Base-by-base conservation (phyloP, 805 yeast genomes). In the Vanderwaltozyma polyspora region DNA sequence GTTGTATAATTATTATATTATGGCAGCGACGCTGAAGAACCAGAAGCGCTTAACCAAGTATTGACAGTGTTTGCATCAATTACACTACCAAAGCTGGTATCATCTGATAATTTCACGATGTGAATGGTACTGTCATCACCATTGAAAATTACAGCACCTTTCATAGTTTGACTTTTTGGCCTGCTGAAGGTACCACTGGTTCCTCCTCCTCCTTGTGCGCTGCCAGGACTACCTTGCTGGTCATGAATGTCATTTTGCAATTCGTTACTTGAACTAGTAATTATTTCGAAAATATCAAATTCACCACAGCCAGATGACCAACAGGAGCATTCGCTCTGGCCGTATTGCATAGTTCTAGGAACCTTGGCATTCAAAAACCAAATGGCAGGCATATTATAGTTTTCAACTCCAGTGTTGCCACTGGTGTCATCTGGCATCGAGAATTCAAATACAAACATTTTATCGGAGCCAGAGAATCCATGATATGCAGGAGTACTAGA, bases 301-400 rank as follows among this genome's bases (percentile, higher is more conserved):
- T 91, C 98, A 66, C 98, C 98, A 67, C 98, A 91, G 40, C 97
- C 97, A 34, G 93, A 71, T 34, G 72, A 50, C 98, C 98, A 91
- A 72, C 98, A 91, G 24, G 96, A 85, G 69, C 97, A 91, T 18
- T 71, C 57, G 15, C 77, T 58, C 40, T 67, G 66, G 58, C 95
- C 96, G 64, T 91, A 91, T 66, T 91, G 97, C 52, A 78, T 64
- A 46, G 96, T 87, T 72, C 98, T 84, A 64, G 98, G 95, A 55
- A 87, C 78, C 69, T 83, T 82, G 43, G 95, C 95, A 61, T 87
- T 87, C 58, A 87, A 74, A 60, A 87, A 67, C 97, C 97, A 87
- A 50, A 87, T 72, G 41, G 98, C 97, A 45, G 98, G 98, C 97
- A 91, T 89, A 62, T 91, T 96, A 50, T 70, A 69, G 69, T 87